Evolutionary conservation across 2,329 filamentous ascomycete genomes (phyloP).

Genomic region (Claviceps humidiphila): DNA sequence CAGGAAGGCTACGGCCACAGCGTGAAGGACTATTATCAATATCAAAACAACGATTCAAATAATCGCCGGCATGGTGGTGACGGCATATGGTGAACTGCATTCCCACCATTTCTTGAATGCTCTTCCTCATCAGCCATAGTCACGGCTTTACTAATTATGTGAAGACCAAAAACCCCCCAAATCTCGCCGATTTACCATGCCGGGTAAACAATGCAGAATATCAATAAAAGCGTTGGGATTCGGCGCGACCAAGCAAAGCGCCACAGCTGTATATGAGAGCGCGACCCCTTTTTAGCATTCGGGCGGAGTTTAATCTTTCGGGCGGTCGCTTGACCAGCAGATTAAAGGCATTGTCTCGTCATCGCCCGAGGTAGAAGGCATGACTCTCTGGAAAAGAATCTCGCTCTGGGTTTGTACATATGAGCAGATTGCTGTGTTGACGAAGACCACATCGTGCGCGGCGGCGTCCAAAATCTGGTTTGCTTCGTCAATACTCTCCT

Average conservation of each 20-base stretch:
- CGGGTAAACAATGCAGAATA: conserved; percentile 6
- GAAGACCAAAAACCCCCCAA: conserved; percentile 5
- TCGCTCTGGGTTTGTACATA: background rate
- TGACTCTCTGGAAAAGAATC: background rate
- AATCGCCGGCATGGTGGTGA: conserved; percentile 22
- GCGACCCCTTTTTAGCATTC: conserved; percentile 18
- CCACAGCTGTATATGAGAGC: conserved; percentile 12
- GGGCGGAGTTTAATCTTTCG: conserved; percentile 18
- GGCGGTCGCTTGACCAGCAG: conserved; percentile 14
- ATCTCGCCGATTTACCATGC: background rate
- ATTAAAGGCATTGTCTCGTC: conserved; percentile 8
- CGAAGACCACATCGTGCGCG: background rate
- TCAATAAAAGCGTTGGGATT: background rate
- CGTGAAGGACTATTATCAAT: conserved; percentile 28
- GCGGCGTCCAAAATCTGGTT: background rate
- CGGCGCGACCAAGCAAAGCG: background rate
- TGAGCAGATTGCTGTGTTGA: background rate
- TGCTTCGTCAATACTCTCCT: background rate
- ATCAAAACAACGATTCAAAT: conserved; percentile 21
- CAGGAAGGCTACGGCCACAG: conserved; percentile 25
- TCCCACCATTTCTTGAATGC: background rate
- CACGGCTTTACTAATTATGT: conserved; percentile 2
- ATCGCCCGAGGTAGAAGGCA: background rate
- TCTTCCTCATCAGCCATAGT: conserved; percentile 5
- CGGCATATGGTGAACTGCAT: conserved; percentile 29